Percentiles rank a stretch among this genome's conserved stretches.
These are phyloP conservation scores for Fusarium robinianum DNA, from an alignment of 2,329 filamentous ascomycete species.

Conservation along the genomic window DNA sequence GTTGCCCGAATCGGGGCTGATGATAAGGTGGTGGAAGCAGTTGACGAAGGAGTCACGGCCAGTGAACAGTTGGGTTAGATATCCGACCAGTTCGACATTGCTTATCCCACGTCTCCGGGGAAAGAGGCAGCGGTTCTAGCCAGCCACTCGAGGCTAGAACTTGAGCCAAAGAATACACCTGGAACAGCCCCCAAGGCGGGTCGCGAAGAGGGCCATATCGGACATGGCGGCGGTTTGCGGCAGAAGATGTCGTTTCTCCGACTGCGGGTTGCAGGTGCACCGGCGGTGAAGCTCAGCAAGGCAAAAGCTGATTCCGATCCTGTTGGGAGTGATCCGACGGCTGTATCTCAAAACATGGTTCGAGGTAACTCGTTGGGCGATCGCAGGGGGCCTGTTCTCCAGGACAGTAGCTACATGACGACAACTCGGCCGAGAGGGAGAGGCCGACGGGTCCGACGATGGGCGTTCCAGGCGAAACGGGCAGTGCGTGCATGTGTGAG, in stretches of 20 bases:
- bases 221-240: constrained; percentile 24
- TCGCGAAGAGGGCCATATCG: not conserved
- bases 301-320: constrained; percentile 4
- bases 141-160: constrained; percentile 11
- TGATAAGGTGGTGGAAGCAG: constrained; percentile 8
- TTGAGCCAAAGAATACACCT: no score
- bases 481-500: constrained; percentile 42
- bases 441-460: constrained; percentile 39
- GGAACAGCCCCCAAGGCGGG: no score
- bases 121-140: constrained; percentile 14
- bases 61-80: constrained; percentile 26
- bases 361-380: constrained; percentile 13
- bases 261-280: constrained; percentile 27
- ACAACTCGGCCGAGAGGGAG: constrained; percentile 27
- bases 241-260: constrained; percentile 41
- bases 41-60: constrained; percentile 14
- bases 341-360: constrained; percentile 2
- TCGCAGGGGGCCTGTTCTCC: constrained; percentile 3
- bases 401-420: constrained; percentile 2
- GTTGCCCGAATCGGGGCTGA: constrained; percentile 9
- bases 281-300: constrained; percentile 18
- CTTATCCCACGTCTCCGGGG: constrained; percentile 36
- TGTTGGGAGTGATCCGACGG: constrained; percentile 8
- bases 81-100: constrained; percentile 44
- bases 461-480: constrained; percentile 42